Evolutionary conservation across 2,329 filamentous ascomycete species (phyloP), one percentile per base, ranked within the genome.

Genomic region (Aspergillus versicolor): DNA sequence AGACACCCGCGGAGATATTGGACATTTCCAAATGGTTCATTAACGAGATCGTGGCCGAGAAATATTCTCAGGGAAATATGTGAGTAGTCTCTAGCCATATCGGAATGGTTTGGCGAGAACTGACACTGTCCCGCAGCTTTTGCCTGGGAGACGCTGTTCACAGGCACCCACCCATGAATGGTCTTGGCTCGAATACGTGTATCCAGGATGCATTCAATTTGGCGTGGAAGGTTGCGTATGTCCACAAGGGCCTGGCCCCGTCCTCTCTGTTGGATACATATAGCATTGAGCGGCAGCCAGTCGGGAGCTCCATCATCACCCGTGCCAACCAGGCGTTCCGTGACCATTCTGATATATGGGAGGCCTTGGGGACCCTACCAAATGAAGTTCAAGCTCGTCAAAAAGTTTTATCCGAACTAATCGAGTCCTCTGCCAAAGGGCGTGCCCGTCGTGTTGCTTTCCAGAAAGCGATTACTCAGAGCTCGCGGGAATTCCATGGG

Each of bases 1-100:
- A 82, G 27, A 77, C 77, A 0, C 69, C 75, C 0, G 72, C 80
- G 2, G 77, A 85, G 64, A 77, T 87, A 46, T 54, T 84, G n/a
- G 71, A 78, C 52, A 68, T 84, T 5, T 80, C 81, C 9, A 82
- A 81, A 61, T 88, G 85, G 85, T 75, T 73, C 52, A 81, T 88
- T 63, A 86, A 86, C 61, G 85, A 88, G 67, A 83, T 76, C 5
- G 81, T 86, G 1, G 85, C 84, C 0, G 80, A 85, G 65, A 70
- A 74, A 13, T 88, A 86, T 62, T 81, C 76, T 0, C 69, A 79
- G 5, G 76, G 77, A n/a, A 80, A 80, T 38, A 73, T 82, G 69
- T 78, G 71, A 61, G 67, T 24, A 24, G 22, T 24, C 22, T 24
- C 22, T 4, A 24, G 22, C 22, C 22, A 4, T 24, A 24, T 24